phyloP scores from a whole-genome alignment of 805 yeast species.

The Ogataea ganodermae region DNA sequence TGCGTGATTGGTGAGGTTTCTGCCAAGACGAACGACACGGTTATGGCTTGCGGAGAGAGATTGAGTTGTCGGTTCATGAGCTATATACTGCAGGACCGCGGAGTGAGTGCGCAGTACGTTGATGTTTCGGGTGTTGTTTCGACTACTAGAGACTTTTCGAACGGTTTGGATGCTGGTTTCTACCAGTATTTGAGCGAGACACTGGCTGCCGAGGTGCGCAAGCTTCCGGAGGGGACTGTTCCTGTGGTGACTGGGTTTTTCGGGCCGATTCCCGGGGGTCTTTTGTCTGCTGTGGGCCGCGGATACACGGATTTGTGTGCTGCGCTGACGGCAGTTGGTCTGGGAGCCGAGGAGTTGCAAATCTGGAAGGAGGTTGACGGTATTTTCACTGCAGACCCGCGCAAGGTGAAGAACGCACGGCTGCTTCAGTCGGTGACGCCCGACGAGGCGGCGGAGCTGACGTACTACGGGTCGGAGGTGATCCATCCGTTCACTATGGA shows the following conservation, averaged over 20 bases:
- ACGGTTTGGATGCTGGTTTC: constrained; percentile 67
- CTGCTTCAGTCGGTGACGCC: constrained; percentile 88
- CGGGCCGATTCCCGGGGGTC: constrained; percentile 94
- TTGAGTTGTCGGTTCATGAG: constrained; percentile 88
- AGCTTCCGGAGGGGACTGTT: constrained; percentile 45
- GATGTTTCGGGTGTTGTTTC: constrained; percentile 79
- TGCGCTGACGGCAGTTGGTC: constrained; percentile 91
- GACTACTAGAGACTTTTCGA: constrained; percentile 50
- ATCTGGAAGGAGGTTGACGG: constrained; percentile 99
- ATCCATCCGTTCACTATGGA: constrained; percentile 99
- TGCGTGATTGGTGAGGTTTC: constrained; percentile 90
- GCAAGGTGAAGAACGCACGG: constrained; percentile 90
- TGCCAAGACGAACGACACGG: constrained; percentile 81
- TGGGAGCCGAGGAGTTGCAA: constrained; percentile 89
- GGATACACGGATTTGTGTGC: constrained; percentile 99
- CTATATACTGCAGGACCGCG: constrained; percentile 78
- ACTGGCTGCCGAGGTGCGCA: constrained; percentile 51
- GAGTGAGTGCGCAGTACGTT: constrained; percentile 74
- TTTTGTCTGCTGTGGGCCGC: constrained; percentile 90
- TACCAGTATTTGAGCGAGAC: constrained; percentile 56
- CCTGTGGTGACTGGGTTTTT: constrained; percentile 97
- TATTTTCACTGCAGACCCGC: constrained; percentile 96
- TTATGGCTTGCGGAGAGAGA: constrained; percentile 94
- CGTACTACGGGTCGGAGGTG: constrained; percentile 97
- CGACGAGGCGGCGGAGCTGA: constrained; percentile 97